Conservation (phyloP, 2,329 filamentous ascomycete species). For the Calonectria leucothoes region DNA sequence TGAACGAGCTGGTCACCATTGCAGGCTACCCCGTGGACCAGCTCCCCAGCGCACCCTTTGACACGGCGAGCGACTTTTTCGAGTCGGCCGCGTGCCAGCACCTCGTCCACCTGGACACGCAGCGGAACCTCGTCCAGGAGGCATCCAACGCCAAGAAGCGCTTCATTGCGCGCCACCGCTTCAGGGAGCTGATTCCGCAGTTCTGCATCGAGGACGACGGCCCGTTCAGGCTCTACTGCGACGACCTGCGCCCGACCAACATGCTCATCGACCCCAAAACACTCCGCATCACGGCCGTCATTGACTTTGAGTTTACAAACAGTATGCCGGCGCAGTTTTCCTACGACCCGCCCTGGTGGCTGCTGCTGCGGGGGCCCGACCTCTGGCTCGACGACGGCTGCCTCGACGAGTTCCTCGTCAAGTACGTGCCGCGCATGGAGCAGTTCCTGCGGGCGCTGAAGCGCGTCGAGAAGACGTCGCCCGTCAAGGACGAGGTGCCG, state of each 20-base stretch:
- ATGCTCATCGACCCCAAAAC: constrained; percentile 52
- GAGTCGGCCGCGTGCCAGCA: constrained; percentile 40
- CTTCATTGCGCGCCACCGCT: constrained; percentile 48
- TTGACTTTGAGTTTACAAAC: constrained; percentile 57
- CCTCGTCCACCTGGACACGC: constrained; percentile 40
- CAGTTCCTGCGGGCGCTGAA: constrained; percentile 51
- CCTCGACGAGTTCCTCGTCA: constrained; percentile 36
- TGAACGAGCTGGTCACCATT: constrained; percentile 51
- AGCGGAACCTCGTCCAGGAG: constrained; percentile 47
- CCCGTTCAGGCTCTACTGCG: constrained; percentile 52
- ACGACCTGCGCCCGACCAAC: constrained; percentile 52
- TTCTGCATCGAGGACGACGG: constrained; percentile 45
- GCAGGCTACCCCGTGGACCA: constrained; percentile 43
- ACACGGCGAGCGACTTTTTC: constrained; percentile 47
- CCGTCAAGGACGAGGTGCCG: background rate
- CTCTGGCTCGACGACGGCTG: constrained; percentile 34
- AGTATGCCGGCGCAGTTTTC: constrained; percentile 52
- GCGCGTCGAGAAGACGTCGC: constrained; percentile 35
- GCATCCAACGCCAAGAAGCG: constrained; percentile 40
- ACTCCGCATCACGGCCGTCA: constrained; percentile 48
- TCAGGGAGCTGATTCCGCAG: constrained; percentile 46
- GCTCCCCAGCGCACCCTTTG: constrained; percentile 46
- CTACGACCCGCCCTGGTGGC: constrained; percentile 54
- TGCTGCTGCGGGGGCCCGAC: constrained; percentile 44
- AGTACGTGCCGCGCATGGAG: constrained; percentile 48